Conservation (phyloP, 192 early-diverging fungal genomes). For the Kappamyces sp. region DNA sequence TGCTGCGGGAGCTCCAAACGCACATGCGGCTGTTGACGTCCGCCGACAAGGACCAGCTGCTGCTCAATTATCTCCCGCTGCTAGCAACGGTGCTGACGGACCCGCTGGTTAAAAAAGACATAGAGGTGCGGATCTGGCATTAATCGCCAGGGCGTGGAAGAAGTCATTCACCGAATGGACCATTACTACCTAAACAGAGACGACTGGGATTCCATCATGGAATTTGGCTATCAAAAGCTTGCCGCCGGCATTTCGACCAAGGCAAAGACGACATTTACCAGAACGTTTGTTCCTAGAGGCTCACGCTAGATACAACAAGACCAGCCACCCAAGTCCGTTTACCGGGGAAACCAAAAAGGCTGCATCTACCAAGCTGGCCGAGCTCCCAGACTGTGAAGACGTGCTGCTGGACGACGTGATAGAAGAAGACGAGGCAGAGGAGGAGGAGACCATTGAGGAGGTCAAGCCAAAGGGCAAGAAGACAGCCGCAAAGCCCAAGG, state of each 20-base stretch:
- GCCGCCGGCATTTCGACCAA: slow-evolving; percentile 53
- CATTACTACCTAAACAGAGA: slow-evolving; percentile 86
- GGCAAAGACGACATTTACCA: slow-evolving; percentile 74
- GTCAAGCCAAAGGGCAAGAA: slow-evolving; percentile 2
- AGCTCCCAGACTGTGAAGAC: slow-evolving; percentile 53
- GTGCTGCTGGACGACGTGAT: slow-evolving; percentile 51
- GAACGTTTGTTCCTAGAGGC: slow-evolving; percentile 19
- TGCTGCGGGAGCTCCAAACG: slow-evolving; percentile 78
- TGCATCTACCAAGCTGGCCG: slow-evolving; percentile 15
- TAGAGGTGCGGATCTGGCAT: background rate
- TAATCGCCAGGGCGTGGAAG: slow-evolving; percentile 48
- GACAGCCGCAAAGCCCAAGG: background rate
- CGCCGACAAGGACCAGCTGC: slow-evolving; percentile 78
- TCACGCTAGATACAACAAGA: slow-evolving; percentile 54
- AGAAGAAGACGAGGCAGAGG: slow-evolving; percentile 38
- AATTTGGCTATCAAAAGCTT: slow-evolving; percentile 60
- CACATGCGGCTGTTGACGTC: slow-evolving; percentile 77
- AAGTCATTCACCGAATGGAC: slow-evolving; percentile 85
- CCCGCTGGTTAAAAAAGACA: slow-evolving; percentile 44
- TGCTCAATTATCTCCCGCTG: slow-evolving; percentile 78
- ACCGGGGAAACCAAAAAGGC: slow-evolving; percentile 23
- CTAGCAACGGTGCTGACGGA: slow-evolving; percentile 44
- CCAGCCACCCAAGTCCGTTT: slow-evolving; percentile 56
- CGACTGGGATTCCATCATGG: slow-evolving; percentile 78
- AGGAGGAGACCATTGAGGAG: slow-evolving; percentile 49